A percentile compares a stretch with the other conserved stretches of the same genome.
These are phyloP conservation scores for Lyophyllum atratum DNA, from an alignment of 768 basidiomycete species.

Conservation along the genomic window DNA sequence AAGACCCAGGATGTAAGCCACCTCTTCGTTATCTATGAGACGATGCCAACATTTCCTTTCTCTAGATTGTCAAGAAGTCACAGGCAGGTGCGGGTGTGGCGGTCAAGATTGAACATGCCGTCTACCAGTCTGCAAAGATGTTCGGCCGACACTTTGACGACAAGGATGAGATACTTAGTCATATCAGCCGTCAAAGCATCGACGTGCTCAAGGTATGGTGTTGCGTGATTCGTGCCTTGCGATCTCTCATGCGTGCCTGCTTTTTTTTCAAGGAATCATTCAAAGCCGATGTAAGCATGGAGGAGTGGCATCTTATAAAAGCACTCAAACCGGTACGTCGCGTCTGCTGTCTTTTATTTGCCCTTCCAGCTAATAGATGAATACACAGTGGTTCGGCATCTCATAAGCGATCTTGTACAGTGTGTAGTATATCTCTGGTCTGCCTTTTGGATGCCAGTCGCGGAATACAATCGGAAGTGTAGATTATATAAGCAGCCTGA, in stretches of 20 bases:
- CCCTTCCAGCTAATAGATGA: not conserved
- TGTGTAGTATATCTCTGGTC: not conserved
- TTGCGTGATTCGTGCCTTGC: slow-evolving; percentile 4
- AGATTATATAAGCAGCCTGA: slow-evolving; percentile 9
- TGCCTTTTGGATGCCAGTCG: not conserved
- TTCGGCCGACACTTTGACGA: slow-evolving; percentile 96
- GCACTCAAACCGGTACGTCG: slow-evolving; percentile 74
- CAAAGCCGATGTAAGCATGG: slow-evolving; percentile 83
- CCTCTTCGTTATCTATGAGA: not conserved
- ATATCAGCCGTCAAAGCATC: slow-evolving; percentile 90
- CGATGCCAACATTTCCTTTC: not conserved
- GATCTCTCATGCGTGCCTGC: not conserved
- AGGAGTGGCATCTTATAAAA: slow-evolving; percentile 94
- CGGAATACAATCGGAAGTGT: not conserved
- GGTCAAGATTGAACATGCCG: slow-evolving; percentile 97
- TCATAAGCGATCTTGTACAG: slow-evolving; percentile 10
- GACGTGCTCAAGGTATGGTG: slow-evolving; percentile 87
- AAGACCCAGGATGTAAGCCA: slow-evolving; percentile 73
- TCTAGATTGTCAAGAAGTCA: slow-evolving; percentile 84
- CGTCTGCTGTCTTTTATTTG: not conserved
- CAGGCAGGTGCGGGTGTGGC: slow-evolving; percentile 97
- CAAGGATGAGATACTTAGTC: slow-evolving; percentile 90
- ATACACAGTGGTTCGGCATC: slow-evolving; percentile 32
- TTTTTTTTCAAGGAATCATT: slow-evolving; percentile 64
- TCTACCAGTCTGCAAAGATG: slow-evolving; percentile 94